Evolutionary conservation across 1,139 yeast species (phyloP), one percentile per base, ranked within the genome.

Genomic region (Oligophagozyma castellii): DNA sequence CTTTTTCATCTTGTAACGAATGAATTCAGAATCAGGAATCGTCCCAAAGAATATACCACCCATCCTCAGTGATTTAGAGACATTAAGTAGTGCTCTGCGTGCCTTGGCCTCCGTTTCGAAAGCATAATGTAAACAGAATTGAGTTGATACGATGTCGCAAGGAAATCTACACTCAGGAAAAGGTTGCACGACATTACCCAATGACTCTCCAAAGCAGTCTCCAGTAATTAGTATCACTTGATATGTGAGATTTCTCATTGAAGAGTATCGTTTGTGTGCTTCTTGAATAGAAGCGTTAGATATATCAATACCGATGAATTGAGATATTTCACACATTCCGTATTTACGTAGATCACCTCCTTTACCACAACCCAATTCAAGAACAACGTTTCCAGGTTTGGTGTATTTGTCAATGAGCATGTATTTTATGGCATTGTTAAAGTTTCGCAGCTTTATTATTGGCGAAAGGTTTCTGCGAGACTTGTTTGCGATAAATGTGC

Each of bases 261-360:
- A 58, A 10, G 58, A 56, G 52, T 74, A 89, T 38, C 99, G 65
- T 19, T 71, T 68, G 33, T 70, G 70, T 0, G 96, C 98, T 50
- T 92, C 95, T 28, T 68, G 63, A 25, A 89, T 73, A 5, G 94
- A 80, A 2, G 78, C 76, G 50, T 86, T 93, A 13, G 95, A 86
- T 29, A 92, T 75, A 55, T 89, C 99, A 22, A 89, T 66, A 1
- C 98, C 98, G 30, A 86, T 72, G 42, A 79, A 79, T 34, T 84
- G 89, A 18, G 70, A 67, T 3, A 81, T 69, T 8, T 68, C 62
- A 2, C 81, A 77, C 43, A 72, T 72, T 32, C 74, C 80, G 73
- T 94, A 86, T 54, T 89, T 89, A 45, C 79, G 71, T 45, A 92
- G 59, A 56, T 89, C 99, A 12, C 99, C 99, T 26, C 99, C 99